Percentiles rank a stretch among this genome's conserved stretches.
Evolutionary conservation across 2,329 filamentous ascomycete species (phyloP).

Genomic region (Nectriaceae sp.): DNA sequence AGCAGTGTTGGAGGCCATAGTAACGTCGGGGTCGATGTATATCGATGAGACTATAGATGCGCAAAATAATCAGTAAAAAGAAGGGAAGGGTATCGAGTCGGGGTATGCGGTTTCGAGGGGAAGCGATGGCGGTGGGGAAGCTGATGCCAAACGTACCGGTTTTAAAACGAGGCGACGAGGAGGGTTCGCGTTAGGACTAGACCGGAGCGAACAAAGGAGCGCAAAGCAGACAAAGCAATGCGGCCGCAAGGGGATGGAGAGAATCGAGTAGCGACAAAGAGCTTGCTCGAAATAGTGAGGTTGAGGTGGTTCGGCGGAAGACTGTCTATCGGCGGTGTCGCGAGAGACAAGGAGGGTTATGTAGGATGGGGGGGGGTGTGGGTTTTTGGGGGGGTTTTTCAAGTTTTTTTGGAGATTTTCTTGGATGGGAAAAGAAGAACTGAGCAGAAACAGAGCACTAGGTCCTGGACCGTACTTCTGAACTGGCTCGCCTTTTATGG

Average conservation of each 20-base stretch:
- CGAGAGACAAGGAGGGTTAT: slow-evolving; percentile 28
- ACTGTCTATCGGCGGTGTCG: slow-evolving; percentile 32
- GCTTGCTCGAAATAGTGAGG: slow-evolving; percentile 25
- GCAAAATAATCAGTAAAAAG: neutral
- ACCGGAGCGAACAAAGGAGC: slow-evolving; percentile 31
- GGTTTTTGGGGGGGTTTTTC: slow-evolving; percentile 61
- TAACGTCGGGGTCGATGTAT: slow-evolving; percentile 28
- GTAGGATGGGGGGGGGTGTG: slow-evolving; percentile 22
- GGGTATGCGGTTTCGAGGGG: neutral
- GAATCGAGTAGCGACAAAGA: slow-evolving; percentile 24
- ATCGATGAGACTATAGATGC: slow-evolving; percentile 18
- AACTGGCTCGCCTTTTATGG: slow-evolving; percentile 49
- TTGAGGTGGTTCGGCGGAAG: slow-evolving; percentile 15
- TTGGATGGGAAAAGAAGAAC: slow-evolving; percentile 46
- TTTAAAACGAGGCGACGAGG: slow-evolving; percentile 20
- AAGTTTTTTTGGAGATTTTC: slow-evolving; percentile 62
- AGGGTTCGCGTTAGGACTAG: slow-evolving; percentile 28
- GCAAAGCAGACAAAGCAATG: slow-evolving; percentile 33
- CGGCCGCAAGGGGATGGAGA: slow-evolving; percentile 21
- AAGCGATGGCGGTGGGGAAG: slow-evolving; percentile 1
- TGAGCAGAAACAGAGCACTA: slow-evolving; percentile 62
- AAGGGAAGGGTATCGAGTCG: slow-evolving; percentile 8
- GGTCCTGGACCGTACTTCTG: slow-evolving; percentile 61
- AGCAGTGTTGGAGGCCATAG: slow-evolving; percentile 63
- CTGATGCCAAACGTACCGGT: slow-evolving; percentile 18